Percentiles rank a stretch among this genome's conserved stretches.
Evolutionary conservation across 2,329 filamentous ascomycete genomes (phyloP).

Genomic region (Neocucurbitaria cava): DNA sequence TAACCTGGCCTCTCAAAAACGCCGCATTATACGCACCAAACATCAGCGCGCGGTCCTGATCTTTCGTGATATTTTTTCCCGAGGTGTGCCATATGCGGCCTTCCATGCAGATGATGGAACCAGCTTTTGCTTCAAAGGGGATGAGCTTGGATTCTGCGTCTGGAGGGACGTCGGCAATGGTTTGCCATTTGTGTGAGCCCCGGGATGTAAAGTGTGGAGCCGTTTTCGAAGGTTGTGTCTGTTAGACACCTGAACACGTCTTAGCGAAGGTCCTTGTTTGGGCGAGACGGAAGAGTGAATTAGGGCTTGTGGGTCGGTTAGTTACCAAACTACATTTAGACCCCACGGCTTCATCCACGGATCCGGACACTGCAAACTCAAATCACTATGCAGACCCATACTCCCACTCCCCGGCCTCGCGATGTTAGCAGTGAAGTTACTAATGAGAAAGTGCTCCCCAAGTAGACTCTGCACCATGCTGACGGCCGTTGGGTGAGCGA

Average conservation of each 20-base stretch:
- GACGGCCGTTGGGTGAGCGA: constrained; percentile 33
- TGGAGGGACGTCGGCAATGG: constrained; percentile 8
- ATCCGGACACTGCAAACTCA: constrained; percentile 42
- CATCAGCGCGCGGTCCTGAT: constrained; percentile 41
- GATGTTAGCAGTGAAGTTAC: constrained; percentile 49
- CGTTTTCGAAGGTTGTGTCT: constrained; percentile 40
- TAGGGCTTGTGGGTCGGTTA: too few relatives aligned
- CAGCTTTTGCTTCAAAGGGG: constrained; percentile 43
- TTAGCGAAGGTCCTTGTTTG: too few relatives aligned
- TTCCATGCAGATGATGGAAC: constrained; percentile 44
- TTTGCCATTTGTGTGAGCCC: constrained; percentile 17
- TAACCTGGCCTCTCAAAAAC: constrained; percentile 35
- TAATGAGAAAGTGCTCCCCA: constrained; percentile 40
- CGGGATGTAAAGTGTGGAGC: constrained; percentile 26
- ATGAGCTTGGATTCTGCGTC: constrained; percentile 35
- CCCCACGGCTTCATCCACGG: constrained; percentile 37
- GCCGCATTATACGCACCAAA: constrained; percentile 44
- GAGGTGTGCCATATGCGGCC: constrained; percentile 44
- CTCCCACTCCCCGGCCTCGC: constrained; percentile 40
- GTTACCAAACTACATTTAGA: constrained; percentile 37
- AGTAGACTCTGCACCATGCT: constrained; percentile 38
- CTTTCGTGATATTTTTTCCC: constrained; percentile 41
- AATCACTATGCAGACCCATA: constrained; percentile 44
- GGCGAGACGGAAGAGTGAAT: too few relatives aligned
- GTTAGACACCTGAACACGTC: constrained; percentile 34